Evolutionary conservation across 331 rosid genomes (phyloP).

Genomic region (Pyrus hybrid): DNA sequence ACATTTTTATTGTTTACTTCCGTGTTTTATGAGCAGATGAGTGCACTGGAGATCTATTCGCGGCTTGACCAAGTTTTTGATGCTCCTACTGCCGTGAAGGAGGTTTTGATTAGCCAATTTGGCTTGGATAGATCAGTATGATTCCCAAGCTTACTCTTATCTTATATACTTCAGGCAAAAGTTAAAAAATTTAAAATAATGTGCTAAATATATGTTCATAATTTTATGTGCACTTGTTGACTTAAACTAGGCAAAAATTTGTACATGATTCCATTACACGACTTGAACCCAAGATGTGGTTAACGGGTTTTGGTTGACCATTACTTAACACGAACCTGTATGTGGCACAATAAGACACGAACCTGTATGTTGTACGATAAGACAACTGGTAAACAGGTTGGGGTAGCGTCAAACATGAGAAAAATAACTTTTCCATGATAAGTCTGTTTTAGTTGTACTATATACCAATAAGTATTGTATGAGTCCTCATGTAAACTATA

Average conservation of each 20-base stretch:
- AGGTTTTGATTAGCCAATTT: conserved; percentile 59
- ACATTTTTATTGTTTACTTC: conserved; percentile 1
- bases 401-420: not conserved
- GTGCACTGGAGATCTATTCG: conserved; percentile 60
- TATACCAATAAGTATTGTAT: not conserved
- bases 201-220: not conserved
- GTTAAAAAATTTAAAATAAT: not conserved
- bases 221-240: not conserved
- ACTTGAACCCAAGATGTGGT: not conserved
- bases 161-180: not conserved
- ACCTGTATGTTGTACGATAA: not conserved
- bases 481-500: not conserved
- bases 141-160: conserved; percentile 8
- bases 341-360: not conserved
- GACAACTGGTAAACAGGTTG: not conserved
- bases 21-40: conserved; percentile 41
- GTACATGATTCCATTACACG: not conserved
- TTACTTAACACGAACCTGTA: not conserved
- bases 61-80: conserved; percentile 89
- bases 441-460: not conserved
- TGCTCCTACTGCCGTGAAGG: conserved; percentile 87
- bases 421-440: not conserved
- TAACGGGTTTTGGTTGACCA: not conserved
- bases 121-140: conserved; percentile 72
- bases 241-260: not conserved